Percentiles rank a stretch among this genome's conserved stretches.
These are phyloP conservation scores for Monosporascus sp. DNA, from an alignment of 2,329 filamentous ascomycete genomes.

Conservation along the genomic window DNA sequence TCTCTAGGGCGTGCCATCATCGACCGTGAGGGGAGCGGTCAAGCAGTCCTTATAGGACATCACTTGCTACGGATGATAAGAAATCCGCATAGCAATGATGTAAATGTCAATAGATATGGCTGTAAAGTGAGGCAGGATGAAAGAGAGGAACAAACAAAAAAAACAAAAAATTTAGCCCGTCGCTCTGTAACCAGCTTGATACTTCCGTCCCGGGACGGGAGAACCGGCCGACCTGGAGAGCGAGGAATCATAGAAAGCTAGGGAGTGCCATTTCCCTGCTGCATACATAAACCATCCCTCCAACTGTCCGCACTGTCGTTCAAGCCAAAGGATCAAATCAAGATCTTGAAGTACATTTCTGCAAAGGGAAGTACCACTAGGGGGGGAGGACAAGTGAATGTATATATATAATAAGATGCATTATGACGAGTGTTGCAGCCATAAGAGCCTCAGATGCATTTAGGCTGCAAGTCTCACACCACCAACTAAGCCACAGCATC, in stretches of 20 bases:
- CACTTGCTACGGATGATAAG: background rate
- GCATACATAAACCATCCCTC: background rate
- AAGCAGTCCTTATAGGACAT: background rate
- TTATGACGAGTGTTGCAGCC: slow-evolving; percentile 10
- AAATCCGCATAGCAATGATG: background rate
- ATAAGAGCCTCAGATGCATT: slow-evolving; percentile 14
- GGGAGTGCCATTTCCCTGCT: background rate
- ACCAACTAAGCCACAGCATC: slow-evolving; percentile 5
- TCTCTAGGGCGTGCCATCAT: background rate
- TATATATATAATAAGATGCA: slow-evolving; percentile 7
- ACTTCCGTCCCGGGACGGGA: background rate
- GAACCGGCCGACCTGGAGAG: background rate
- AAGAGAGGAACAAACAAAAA: background rate
- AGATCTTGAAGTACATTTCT: background rate
- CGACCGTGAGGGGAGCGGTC: background rate
- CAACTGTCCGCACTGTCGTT: background rate
- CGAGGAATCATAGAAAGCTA: too few species aligned
- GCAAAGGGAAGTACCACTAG: too few species aligned
- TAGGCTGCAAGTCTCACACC: slow-evolving; percentile 13
- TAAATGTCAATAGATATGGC: too few species aligned
- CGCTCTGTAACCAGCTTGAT: background rate
- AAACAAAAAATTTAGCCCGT: background rate
- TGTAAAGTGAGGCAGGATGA: background rate
- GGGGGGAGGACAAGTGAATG: background rate
- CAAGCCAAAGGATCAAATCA: too few species aligned